Conservation (phyloP, 768 basidiomycete genomes). For the Termitomyces titanicus region DNA sequence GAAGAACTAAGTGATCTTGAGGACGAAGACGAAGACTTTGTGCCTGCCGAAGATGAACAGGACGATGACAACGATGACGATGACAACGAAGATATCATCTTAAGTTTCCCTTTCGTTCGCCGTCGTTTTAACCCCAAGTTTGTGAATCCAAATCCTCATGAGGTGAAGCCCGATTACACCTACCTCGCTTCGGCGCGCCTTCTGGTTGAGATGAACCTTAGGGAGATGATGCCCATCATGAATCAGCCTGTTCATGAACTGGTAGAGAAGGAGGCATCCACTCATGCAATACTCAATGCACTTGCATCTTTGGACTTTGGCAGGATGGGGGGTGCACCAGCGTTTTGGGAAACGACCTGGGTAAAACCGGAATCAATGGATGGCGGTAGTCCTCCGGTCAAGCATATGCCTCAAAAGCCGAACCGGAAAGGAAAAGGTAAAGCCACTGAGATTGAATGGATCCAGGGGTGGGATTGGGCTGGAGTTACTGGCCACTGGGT, state of each 20-base stretch:
- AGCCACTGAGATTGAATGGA: conserved; percentile 10
- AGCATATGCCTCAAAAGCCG: neutral
- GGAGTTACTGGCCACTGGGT: conserved; percentile 51
- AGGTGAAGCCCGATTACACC: conserved; percentile 42
- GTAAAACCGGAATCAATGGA: neutral
- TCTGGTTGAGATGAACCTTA: conserved; percentile 49
- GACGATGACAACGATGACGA: conserved; percentile 13
- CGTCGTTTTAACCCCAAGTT: conserved; percentile 12
- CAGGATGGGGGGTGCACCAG: conserved; percentile 38
- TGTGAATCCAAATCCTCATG: conserved; percentile 19
- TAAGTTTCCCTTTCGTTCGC: conserved; percentile 13
- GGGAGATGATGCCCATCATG: conserved; percentile 29
- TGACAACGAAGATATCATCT: conserved; percentile 5
- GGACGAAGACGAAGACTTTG: conserved; percentile 19
- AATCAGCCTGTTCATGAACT: neutral
- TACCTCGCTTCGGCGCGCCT: conserved; percentile 49
- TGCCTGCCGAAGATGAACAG: conserved; percentile 8
- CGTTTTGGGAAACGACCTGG: conserved; percentile 30
- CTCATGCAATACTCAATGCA: conserved; percentile 10
- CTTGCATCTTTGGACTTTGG: conserved; percentile 27
- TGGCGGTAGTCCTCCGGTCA: neutral
- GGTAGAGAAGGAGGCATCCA: neutral
- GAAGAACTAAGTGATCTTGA: conserved; percentile 8
- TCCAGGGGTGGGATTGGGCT: conserved; percentile 57
- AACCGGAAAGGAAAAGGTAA: conserved; percentile 21